These are phyloP conservation scores for Sechiopsis laciniata DNA, from an alignment of 306 rosid species.

Conservation along the genomic window DNA sequence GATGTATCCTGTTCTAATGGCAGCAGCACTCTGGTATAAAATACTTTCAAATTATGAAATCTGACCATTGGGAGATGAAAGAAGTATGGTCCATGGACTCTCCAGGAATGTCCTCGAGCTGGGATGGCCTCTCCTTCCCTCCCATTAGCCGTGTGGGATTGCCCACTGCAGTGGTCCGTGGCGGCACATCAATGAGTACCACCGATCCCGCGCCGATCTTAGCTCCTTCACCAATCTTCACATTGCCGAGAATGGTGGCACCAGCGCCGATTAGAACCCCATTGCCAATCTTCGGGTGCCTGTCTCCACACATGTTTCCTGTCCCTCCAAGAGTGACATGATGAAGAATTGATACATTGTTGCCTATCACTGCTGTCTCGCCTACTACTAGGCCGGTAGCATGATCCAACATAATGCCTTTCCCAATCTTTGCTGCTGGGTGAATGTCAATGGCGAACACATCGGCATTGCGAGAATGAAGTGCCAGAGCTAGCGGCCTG, in stretches of 20 bases:
- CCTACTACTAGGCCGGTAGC: conserved; percentile 94
- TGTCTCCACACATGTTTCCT: conserved; percentile 80
- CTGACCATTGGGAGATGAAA: conserved; percentile 89
- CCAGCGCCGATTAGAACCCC: conserved; percentile 96
- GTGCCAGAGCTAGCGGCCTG: conserved; percentile 70
- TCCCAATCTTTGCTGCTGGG: conserved; percentile 82
- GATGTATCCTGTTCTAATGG: conserved; percentile 1
- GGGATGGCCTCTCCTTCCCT: conserved; percentile 74
- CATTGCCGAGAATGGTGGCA: conserved; percentile 78
- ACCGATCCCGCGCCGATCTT: conserved; percentile 92
- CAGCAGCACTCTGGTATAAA: not conserved
- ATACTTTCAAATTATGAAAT: conserved; percentile 52
- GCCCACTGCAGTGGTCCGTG: conserved; percentile 66
- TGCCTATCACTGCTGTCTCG: conserved; percentile 91
- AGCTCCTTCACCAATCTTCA: conserved; percentile 81
- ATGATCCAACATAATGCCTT: conserved; percentile 78
- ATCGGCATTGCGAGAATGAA: conserved; percentile 71
- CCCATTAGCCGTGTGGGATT: conserved; percentile 89
- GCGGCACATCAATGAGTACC: conserved; percentile 79
- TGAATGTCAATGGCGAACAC: conserved; percentile 92
- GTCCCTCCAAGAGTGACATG: conserved; percentile 95
- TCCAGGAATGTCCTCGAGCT: conserved; percentile 81
- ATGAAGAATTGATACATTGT: conserved; percentile 81
- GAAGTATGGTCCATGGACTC: conserved; percentile 97
- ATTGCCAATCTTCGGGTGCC: conserved; percentile 90